A percentile compares a stretch with the other conserved stretches of the same genome.
Evolutionary conservation across 192 early-diverging fungal species (phyloP).

Genomic region (Phycomyces blakesleeanus): DNA sequence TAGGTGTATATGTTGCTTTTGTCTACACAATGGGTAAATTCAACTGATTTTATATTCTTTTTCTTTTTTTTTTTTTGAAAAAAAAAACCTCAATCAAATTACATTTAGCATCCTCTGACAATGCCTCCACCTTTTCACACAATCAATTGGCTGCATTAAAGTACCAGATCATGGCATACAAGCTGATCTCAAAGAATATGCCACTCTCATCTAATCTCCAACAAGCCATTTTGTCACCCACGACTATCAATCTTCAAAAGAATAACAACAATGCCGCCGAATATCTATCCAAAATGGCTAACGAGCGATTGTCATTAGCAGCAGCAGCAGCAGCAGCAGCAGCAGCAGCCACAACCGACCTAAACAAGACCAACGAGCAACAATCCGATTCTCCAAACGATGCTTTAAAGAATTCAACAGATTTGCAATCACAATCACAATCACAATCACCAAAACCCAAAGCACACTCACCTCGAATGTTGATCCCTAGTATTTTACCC

Average conservation of each 20-base stretch:
- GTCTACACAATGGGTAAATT: too few species aligned
- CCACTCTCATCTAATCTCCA: conserved; percentile 70
- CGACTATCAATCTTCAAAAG: not conserved
- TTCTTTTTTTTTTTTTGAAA: not conserved
- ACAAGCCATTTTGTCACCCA: conserved; percentile 59
- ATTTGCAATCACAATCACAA: too few species aligned
- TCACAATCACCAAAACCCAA: conserved; percentile 47
- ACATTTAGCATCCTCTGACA: not conserved
- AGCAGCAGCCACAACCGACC: too few species aligned
- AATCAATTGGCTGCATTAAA: conserved; percentile 69
- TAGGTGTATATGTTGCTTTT: too few species aligned
- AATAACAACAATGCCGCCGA: not conserved
- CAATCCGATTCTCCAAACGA: conserved; percentile 52
- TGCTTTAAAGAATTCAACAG: conserved; percentile 54
- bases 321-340: too few species aligned
- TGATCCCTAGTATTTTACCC: conserved; percentile 72
- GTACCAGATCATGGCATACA: conserved; percentile 83
- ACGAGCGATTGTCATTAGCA: too few species aligned
- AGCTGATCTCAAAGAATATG: conserved; percentile 75
- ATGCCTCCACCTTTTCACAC: conserved; percentile 40
- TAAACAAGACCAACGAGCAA: conserved; percentile 19
- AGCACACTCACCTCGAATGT: conserved; percentile 53
- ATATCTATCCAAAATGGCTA: conserved; percentile 12
- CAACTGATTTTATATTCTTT: conserved; percentile 1
- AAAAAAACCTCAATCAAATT: too few species aligned